Evolutionary conservation across 2,329 filamentous ascomycete genomes (phyloP).

Genomic region (Mariannaea elegans): DNA sequence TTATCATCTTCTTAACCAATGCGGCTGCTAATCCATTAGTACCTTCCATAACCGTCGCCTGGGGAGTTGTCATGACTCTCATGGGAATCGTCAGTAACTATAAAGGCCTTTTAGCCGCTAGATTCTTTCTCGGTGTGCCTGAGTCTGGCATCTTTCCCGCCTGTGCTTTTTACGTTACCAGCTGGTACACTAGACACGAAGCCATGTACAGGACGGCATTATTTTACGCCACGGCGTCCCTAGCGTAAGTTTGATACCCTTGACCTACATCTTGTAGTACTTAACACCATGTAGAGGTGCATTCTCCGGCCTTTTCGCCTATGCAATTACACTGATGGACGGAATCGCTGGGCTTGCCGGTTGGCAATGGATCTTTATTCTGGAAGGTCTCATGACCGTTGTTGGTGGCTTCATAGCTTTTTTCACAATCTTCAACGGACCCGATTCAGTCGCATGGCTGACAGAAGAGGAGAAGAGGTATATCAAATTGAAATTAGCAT

Average conservation of each 20-base stretch:
- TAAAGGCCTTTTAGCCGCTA: conserved; percentile 53
- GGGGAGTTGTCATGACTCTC: conserved; percentile 54
- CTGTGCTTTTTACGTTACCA: no score
- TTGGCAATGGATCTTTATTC: conserved; percentile 45
- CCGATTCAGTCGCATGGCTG: conserved; percentile 45
- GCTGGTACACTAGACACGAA: neutral
- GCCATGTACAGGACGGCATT: conserved; percentile 47
- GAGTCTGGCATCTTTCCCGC: neutral
- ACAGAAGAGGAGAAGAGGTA: conserved; percentile 47
- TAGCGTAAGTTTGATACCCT: conserved; percentile 21
- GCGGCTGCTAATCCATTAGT: conserved; percentile 46
- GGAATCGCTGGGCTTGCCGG: conserved; percentile 51
- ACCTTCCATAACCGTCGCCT: conserved; percentile 48
- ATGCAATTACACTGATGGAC: conserved; percentile 54
- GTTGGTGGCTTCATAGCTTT: conserved; percentile 41
- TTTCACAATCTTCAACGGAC: conserved; percentile 55
- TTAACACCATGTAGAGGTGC: conserved; percentile 52
- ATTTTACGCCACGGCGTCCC: conserved; percentile 44
- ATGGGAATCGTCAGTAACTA: conserved; percentile 58
- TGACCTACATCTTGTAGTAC: conserved; percentile 43
- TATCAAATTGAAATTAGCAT: neutral
- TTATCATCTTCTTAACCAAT: conserved; percentile 42
- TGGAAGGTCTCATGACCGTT: conserved; percentile 54
- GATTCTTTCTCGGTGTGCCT: conserved; percentile 51
- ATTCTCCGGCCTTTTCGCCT: conserved; percentile 56